A percentile compares a stretch with the other conserved stretches of the same genome.
These are phyloP conservation scores for Phaeosphaeriaceae sp. DNA, from an alignment of 2,329 filamentous ascomycete genomes.

Conservation along the genomic window DNA sequence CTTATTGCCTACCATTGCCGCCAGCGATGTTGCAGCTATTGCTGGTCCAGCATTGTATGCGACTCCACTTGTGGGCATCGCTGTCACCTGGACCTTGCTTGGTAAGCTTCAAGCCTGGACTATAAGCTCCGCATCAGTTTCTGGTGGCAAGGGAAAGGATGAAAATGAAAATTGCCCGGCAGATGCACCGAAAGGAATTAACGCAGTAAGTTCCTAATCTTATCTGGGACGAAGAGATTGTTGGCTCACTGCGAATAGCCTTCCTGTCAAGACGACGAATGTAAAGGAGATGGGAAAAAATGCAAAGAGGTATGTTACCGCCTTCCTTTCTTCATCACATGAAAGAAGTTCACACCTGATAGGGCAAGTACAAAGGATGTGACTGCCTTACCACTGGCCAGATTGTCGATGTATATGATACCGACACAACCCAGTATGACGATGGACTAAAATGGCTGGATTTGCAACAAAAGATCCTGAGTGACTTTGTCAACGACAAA, in stretches of 20 bases:
- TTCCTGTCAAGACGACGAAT: not conserved
- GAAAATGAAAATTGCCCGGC: not conserved
- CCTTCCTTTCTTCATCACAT: not conserved
- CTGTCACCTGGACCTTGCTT: not conserved
- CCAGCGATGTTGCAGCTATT: not conserved
- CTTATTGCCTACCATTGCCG: not conserved
- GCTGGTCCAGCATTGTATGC: not conserved
- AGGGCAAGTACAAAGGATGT: constrained; percentile 1
- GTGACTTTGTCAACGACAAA: not conserved
- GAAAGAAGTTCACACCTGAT: not conserved
- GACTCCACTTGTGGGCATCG: not conserved
- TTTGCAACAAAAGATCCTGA: not conserved
- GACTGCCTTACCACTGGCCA: not conserved
- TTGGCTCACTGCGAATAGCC: not conserved
- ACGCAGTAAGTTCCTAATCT: not conserved
- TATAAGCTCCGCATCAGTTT: not conserved
- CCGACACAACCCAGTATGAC: not conserved
- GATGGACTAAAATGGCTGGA: not conserved
- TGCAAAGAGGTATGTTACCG: not conserved
- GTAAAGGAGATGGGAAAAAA: not conserved
- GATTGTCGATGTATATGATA: not conserved
- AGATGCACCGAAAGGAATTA: not conserved
- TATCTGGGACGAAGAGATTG: not conserved
- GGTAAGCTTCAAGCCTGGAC: not conserved
- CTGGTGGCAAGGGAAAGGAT: not conserved